Conservation (phyloP, 352 stramenopile genomes). For the Phytophthora sojae region DNA sequence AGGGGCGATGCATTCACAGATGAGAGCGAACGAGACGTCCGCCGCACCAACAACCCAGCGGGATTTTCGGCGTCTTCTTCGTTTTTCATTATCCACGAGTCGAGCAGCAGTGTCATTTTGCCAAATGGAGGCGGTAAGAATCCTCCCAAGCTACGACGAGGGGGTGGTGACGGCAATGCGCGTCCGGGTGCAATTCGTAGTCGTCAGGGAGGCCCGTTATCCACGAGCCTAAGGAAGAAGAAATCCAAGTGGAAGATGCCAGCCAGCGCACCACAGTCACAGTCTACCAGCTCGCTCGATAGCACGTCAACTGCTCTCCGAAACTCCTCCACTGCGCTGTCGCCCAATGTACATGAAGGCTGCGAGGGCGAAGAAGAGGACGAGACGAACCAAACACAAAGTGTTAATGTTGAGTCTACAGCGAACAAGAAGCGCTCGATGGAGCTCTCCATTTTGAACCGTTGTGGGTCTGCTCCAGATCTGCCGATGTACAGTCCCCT, state of each 20-base stretch:
- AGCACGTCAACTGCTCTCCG: background rate
- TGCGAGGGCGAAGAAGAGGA: conserved; percentile 8
- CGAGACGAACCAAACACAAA: background rate
- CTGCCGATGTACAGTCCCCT: conserved; percentile 64
- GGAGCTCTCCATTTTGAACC: conserved; percentile 59
- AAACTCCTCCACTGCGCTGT: background rate
- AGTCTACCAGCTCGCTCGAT: background rate
- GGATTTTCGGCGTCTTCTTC: conserved; percentile 36
- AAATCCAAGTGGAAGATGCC: conserved; percentile 22
- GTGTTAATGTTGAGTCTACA: background rate
- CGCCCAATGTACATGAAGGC: conserved; percentile 15
- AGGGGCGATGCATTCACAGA: conserved; percentile 13
- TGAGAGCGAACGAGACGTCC: conserved; percentile 5
- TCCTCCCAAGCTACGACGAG: conserved; percentile 15
- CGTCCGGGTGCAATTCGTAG: background rate
- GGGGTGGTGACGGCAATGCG: conserved; percentile 1
- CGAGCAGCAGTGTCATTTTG: conserved; percentile 28
- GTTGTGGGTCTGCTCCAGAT: conserved; percentile 67
- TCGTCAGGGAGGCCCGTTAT: conserved; percentile 1
- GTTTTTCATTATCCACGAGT: conserved; percentile 80
- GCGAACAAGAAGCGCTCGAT: conserved; percentile 15
- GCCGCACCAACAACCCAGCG: background rate
- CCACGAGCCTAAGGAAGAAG: conserved; percentile 21
- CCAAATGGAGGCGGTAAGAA: conserved; percentile 31
- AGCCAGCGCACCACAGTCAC: conserved; percentile 10